Evolutionary conservation across 2,329 filamentous ascomycete genomes (phyloP).

Genomic region (Pseudogymnoascus sp.): DNA sequence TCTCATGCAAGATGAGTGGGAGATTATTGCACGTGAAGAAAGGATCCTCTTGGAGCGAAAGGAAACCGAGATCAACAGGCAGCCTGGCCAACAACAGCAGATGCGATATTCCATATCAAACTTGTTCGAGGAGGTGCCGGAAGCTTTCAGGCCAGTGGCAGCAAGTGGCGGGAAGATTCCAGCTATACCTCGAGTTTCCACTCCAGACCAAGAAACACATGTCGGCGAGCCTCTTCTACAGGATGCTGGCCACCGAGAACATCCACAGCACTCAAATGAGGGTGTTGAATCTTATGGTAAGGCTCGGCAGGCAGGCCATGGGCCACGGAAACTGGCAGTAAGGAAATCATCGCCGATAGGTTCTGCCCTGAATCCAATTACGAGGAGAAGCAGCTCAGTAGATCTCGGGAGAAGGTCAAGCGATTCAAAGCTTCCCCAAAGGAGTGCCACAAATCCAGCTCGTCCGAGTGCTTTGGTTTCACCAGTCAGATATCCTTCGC

Average conservation of each 20-base stretch:
- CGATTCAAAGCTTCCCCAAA: background rate
- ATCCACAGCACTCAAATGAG: background rate
- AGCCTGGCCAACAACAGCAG: constrained; percentile 13
- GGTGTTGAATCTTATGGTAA: background rate
- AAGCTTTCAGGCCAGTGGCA: background rate
- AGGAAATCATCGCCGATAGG: constrained; percentile 2
- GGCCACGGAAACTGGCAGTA: background rate
- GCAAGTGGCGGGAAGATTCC: background rate
- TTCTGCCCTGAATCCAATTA: constrained; percentile 9
- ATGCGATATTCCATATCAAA: constrained; percentile 20
- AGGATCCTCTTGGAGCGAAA: constrained; percentile 11
- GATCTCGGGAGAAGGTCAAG: background rate
- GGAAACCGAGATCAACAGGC: constrained; percentile 9
- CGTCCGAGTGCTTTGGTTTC: background rate
- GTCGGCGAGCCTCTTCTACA: background rate
- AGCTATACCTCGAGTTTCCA: background rate
- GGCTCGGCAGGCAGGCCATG: background rate
- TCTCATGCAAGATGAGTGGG: constrained; percentile 38
- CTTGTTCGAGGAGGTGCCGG: constrained; percentile 4
- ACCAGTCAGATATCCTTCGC: background rate
- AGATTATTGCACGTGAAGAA: constrained; percentile 35
- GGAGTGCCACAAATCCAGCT: background rate
- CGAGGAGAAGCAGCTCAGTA: background rate
- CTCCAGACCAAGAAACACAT: background rate
- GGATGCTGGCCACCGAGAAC: background rate